Evolutionary conservation across 352 stramenopile genomes (phyloP).

Genomic region (Pythium sp.): DNA sequence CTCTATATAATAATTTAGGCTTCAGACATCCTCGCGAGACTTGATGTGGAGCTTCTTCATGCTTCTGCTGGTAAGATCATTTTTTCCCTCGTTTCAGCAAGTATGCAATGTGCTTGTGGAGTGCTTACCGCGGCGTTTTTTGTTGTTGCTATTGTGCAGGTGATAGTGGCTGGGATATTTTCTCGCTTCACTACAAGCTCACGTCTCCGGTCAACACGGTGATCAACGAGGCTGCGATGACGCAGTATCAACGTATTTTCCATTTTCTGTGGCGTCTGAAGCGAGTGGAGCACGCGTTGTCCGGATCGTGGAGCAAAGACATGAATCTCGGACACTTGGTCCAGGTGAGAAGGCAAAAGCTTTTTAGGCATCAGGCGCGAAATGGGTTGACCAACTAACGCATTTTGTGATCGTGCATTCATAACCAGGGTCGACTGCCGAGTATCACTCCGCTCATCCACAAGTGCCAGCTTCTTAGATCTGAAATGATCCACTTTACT

Average conservation of each 20-base stretch:
- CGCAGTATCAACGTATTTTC: conserved; percentile 89
- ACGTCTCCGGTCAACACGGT: conserved; percentile 86
- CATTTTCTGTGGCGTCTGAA: conserved; percentile 90
- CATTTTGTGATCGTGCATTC: conserved; percentile 22
- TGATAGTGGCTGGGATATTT: conserved; percentile 95
- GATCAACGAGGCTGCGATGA: conserved; percentile 83
- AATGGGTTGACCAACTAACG: background rate
- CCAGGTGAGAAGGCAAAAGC: conserved; percentile 43
- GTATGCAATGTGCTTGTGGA: background rate
- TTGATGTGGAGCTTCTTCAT: conserved; percentile 91
- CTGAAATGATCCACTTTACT: conserved; percentile 98
- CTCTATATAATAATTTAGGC: conserved; percentile 33
- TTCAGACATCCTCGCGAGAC: conserved; percentile 88
- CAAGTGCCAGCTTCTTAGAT: conserved; percentile 92
- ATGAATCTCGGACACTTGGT: conserved; percentile 95
- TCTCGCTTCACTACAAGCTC: conserved; percentile 89
- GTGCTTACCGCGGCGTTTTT: background rate
- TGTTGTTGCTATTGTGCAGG: conserved; percentile 25
- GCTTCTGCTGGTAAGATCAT: conserved; percentile 46
- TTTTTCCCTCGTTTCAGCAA: background rate
- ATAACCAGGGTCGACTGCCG: conserved; percentile 47
- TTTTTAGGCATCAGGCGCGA: background rate
- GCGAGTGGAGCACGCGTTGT: conserved; percentile 90
- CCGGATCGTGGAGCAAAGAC: conserved; percentile 95
- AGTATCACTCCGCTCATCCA: conserved; percentile 80